Percentiles rank a stretch among this genome's conserved stretches.
These are phyloP conservation scores for Malus hybrid DNA, from an alignment of 331 rosid species.

Conservation along the genomic window DNA sequence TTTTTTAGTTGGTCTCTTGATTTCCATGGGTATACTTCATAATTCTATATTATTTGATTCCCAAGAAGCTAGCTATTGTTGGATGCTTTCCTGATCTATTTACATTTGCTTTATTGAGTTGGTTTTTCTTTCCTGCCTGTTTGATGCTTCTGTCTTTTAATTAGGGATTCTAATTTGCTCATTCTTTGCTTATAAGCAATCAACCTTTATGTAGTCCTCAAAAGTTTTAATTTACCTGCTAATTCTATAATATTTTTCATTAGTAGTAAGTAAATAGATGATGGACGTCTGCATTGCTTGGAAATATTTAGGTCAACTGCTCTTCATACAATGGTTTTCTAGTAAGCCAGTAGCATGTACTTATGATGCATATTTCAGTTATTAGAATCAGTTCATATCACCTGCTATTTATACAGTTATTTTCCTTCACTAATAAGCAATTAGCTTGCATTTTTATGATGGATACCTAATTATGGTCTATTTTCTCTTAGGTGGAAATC, in stretches of 20 bases:
- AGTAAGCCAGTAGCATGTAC: background rate
- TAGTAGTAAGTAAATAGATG: background rate
- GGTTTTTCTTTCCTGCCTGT: background rate
- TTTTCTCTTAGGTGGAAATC: slow-evolving; percentile 61
- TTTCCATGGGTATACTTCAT: background rate
- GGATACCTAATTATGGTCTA: background rate
- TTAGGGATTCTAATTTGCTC: background rate
- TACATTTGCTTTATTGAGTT: background rate
- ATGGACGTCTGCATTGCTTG: background rate
- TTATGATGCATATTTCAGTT: background rate
- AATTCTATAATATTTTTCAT: background rate
- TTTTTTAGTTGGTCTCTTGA: background rate
- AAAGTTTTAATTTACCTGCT: background rate
- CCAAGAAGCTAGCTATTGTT: background rate
- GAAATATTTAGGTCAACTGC: background rate
- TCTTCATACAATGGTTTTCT: background rate
- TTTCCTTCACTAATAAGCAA: background rate
- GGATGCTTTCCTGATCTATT: background rate
- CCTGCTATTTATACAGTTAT: background rate
- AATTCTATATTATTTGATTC: background rate
- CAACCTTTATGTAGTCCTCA: background rate
- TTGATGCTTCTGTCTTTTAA: background rate
- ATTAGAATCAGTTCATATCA: background rate
- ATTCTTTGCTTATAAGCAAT: background rate
- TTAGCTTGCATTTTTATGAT: background rate